These are phyloP conservation scores for Beta macrorhiza DNA, from an alignment of 179 eudicot species.

Conservation along the genomic window DNA sequence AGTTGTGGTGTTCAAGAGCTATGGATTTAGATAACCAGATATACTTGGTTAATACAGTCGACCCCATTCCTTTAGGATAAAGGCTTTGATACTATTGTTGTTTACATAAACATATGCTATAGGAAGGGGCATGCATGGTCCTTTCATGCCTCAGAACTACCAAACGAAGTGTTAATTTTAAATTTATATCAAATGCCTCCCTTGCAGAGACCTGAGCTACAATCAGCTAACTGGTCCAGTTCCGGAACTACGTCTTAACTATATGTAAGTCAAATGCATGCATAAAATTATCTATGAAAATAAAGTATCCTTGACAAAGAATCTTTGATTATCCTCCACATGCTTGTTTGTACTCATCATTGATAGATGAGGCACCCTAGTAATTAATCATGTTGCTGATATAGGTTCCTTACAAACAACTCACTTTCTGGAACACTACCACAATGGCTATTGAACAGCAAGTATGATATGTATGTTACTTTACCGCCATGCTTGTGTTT, in stretches of 20 bases:
- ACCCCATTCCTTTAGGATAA: background rate
- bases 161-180: background rate
- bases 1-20: conserved; percentile 27
- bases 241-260: conserved; percentile 27
- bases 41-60: too few species aligned
- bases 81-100: too few species aligned
- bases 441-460: conserved; percentile 48
- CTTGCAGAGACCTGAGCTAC: conserved; percentile 73
- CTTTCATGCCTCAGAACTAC: background rate
- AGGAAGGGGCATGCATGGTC: background rate
- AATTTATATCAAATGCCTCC: background rate
- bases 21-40: background rate
- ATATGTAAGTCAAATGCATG: conserved; percentile 16
- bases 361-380: background rate
- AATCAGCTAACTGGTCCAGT: conserved; percentile 58
- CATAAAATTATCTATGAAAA: background rate
- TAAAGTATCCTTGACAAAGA: background rate
- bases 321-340: background rate
- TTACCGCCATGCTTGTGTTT: background rate
- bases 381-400: conserved; percentile 17
- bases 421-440: conserved; percentile 65
- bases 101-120: background rate
- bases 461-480: conserved; percentile 42
- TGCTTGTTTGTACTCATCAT: background rate
- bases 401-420: conserved; percentile 67